These are phyloP conservation scores for Zygnema cylindricum DNA, from an alignment of 139 green algal genomes.

Conservation along the genomic window DNA sequence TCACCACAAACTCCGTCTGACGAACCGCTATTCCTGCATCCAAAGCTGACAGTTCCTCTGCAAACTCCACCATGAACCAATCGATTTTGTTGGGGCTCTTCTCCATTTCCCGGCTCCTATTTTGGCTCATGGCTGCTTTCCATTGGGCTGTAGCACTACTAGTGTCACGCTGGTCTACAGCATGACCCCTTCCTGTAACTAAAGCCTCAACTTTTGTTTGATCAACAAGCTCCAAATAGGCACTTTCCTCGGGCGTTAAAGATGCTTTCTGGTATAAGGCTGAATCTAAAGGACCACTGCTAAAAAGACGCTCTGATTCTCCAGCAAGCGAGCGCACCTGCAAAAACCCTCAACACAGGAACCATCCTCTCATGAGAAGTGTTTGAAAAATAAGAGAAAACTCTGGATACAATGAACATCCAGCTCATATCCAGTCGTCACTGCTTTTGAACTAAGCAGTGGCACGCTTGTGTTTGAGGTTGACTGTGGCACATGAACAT, in stretches of 20 bases:
- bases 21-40: conserved; percentile 65
- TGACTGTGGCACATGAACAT: no score
- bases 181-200: no score
- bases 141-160: background rate
- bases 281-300: background rate
- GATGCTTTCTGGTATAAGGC: background rate
- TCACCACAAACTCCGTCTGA: conserved; percentile 65
- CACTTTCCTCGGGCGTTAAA: conserved; percentile 3
- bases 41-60: conserved; percentile 73
- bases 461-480: no score
- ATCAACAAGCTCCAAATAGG: background rate
- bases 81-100: conserved; percentile 45
- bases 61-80: conserved; percentile 73
- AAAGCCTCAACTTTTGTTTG: background rate
- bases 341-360: no score
- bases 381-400: no score
- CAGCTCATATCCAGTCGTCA: no score
- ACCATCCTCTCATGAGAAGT: no score
- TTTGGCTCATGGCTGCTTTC: background rate
- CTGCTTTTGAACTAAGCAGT: no score
- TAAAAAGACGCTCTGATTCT: conserved; percentile 50
- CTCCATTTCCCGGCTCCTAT: background rate
- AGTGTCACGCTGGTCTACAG: background rate
- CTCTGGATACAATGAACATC: no score
- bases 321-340: conserved; percentile 61